Base-by-base conservation (phyloP, 306 rosid genomes). In the Pyrus bretschneideri region DNA sequence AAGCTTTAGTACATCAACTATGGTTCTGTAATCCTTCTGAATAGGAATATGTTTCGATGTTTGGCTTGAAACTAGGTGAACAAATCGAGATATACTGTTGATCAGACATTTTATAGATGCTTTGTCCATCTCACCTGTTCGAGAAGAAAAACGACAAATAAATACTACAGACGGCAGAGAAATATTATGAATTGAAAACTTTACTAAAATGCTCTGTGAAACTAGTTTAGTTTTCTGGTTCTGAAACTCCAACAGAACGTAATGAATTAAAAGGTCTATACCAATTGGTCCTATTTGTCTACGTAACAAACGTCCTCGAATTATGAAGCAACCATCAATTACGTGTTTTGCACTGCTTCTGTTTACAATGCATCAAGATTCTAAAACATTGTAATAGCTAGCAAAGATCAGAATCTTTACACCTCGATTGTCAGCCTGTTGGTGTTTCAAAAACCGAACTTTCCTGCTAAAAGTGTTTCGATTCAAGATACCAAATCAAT, bases 61-160 rank as follows among this genome's bases (percentile, higher is more conserved):
- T 52, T 88, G 97, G 89, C 96, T 88, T 66, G 97, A 92, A 80
- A 90, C 93, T 65, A 92, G 89, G 83, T 80, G 97, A 85, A 92
- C 82, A 80, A 95, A 90, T 70, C 98, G 88, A 77, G 97, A 86
- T 75, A 89, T 92, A 84, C 96, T 90, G 89, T 95, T 95, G 80
- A 88, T 78, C 22, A 89, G 89, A 87, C 96, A 89, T 90, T 89
- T 86, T 23, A 81, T 76, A 67, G 93, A 80, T 81, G 85, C 11
- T 78, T 84, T 70, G 83, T 89, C 91, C 85, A 81, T 92, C 81
- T 86, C 80, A 80, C 92, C 98, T 92, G 89, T 69, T 85, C 19
- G 55, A 81, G 69, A 64, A 81, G 57, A 75, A 27, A 81, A 23
- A 38, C 27, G 69, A 83, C 60, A 78, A 78, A 73, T 33, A 30